Conservation (phyloP, 495 filamentous ascomycete genomes). For the Bryoglossum gracile region DNA sequence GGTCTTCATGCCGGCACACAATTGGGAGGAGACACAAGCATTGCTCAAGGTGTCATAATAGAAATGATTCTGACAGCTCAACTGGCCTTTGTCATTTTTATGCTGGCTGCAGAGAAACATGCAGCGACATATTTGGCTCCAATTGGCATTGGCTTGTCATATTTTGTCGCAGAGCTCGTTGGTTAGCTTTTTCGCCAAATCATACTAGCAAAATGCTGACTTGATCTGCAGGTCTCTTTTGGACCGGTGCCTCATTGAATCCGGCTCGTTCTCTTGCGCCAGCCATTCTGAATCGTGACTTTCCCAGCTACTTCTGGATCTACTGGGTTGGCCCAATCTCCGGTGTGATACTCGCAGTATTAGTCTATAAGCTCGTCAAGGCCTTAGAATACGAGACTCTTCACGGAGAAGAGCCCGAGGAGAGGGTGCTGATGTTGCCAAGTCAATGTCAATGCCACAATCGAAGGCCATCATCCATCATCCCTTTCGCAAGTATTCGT, state of each 20-base stretch:
- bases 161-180: conserved; percentile 45
- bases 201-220: no score
- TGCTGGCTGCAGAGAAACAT: conserved; percentile 54
- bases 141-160: conserved; percentile 43
- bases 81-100: conserved; percentile 49
- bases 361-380: conserved; percentile 62
- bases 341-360: conserved; percentile 54
- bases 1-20: conserved; percentile 36
- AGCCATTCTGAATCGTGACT: conserved; percentile 53
- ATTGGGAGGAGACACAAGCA: conserved; percentile 35
- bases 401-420: conserved; percentile 13
- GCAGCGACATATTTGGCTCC: conserved; percentile 45
- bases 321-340: conserved; percentile 54
- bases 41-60: conserved; percentile 46
- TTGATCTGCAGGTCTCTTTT: conserved; percentile 48
- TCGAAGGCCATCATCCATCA: neutral
- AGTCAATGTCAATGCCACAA: neutral
- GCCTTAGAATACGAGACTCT: conserved; percentile 60
- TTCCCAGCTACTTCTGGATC: conserved; percentile 66
- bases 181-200: no score
- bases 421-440: neutral
- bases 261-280: conserved; percentile 69
- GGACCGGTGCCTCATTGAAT: conserved; percentile 66
- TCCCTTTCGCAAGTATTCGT: conserved; percentile 1
- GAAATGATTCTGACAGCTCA: conserved; percentile 48